Evolutionary conservation across 495 filamentous ascomycete species (phyloP), one percentile per base, ranked within the genome.

Genomic region (Penicillium bovifimosum): DNA sequence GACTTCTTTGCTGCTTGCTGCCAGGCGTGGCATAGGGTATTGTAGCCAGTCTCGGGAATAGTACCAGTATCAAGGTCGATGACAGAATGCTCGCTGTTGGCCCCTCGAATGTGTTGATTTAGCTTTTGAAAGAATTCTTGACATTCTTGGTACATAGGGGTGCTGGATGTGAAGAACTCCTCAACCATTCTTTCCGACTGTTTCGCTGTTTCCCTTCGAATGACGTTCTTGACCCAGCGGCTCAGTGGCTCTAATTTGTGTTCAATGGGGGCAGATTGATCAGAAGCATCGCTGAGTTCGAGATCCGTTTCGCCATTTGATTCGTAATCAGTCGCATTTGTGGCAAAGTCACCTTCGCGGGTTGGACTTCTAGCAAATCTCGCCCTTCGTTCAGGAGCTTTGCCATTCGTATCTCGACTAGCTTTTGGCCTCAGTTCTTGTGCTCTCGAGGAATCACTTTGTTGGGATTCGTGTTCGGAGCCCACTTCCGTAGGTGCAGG

Each of bases 211-310:
- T 54, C 31, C 1, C 33, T 24, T 4, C 3, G 18, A 48, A 54
- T 54, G 3, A 54, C 3, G 17, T 54, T 20, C 11, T 54, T 54
- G 5, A 48, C 31, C 52, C 10, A 54, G 10, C 13, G 9, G 11
- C 38, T 46, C 9, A 54, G 26, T 7, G 11, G 44, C 20, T 42
- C 28, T 32, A 20, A 27, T 14, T 54, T 40, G 10, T 54, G 1
- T 14, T 54, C 14, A 26, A 27, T 45, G 0, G 29, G 43, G 14
- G 38, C 1, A 27, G 47, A 36, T 28, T 54, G 5, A 27, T 47
- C 2, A 53, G 51, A 53, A 17, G 16, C 10, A 53, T 53, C 42
- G 0, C 36, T 3, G 0, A 42, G 31, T 41, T 51, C 16, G 9
- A 0, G 11, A 28, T 54, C 27, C 0, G 17, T 46, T 27, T 43